Evolutionary conservation across 2,329 filamentous ascomycete species (phyloP), one percentile per base, ranked within the genome.

Genomic region (Diaporthe citrichinensis): DNA sequence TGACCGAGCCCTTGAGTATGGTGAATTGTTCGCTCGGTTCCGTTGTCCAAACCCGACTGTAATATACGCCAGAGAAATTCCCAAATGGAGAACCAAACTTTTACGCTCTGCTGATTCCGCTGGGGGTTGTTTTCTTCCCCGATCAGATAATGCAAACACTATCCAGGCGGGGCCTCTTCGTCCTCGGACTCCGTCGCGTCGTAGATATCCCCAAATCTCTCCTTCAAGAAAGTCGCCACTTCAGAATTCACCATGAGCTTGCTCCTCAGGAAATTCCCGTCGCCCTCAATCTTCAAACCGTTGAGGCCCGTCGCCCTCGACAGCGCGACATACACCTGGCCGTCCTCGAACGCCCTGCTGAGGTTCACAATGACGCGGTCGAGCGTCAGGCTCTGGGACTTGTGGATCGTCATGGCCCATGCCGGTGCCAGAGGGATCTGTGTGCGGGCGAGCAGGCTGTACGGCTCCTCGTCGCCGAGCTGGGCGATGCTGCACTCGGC

Each of bases 331-430:
- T 93, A 93, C 0, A 88, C 87, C 81, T 92, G 91, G 0, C 90
- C 90, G 39, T 87, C 84, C 74, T 89, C 89, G 78, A 92, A 93
- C 0, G 86, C 86, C 7, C 81, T 80, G 0, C 81, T 80, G 7
- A 93, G 79, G 78, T 93, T 83, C 1, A 93, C 89, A 2, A 88
- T 85, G 2, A 91, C 90, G 5, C 86, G 86, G 28, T 92, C 88
- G 5, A 94, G 83, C 1, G 91, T 92, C 85, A 92, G 89, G 4
- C 91, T 90, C 82, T 93, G 90, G 5, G 86, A 87, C 80, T 92
- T 92, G 80, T 93, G 92, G 2, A 92, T 88, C 0, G 88, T 93
- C 79, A 92, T 87, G 0, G 92, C 92, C 89, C 91, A 93, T 0
- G 88, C 92, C 0, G 90, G 84, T 1, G 87, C 82, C 0, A 93